These are phyloP conservation scores for Starmerella davenportii DNA, from an alignment of 805 yeast genomes.

Conservation along the genomic window DNA sequence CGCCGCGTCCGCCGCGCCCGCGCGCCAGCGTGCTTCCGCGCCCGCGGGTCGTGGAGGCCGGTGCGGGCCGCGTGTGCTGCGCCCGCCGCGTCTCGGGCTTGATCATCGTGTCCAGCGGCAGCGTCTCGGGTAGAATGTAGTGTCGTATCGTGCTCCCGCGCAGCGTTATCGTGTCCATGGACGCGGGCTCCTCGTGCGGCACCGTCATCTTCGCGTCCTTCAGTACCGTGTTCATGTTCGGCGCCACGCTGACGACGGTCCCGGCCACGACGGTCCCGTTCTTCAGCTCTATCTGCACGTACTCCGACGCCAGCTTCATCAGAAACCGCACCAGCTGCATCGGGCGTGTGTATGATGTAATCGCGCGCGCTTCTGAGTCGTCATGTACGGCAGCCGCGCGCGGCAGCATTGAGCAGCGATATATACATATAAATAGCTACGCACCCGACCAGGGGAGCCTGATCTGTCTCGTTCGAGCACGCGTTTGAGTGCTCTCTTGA, in stretches of 20 bases:
- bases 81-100: slow-evolving; percentile 30
- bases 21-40: slow-evolving; percentile 1
- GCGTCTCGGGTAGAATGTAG: slow-evolving; percentile 66
- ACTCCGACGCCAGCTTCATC: slow-evolving; percentile 70
- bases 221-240: slow-evolving; percentile 74
- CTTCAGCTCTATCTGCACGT: slow-evolving; percentile 78
- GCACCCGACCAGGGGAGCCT: too few species aligned
- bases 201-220: slow-evolving; percentile 66
- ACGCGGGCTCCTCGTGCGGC: slow-evolving; percentile 47
- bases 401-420: too few species aligned
- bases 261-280: slow-evolving; percentile 82
- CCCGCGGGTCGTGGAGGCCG: slow-evolving; percentile 2
- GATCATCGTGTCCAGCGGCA: slow-evolving; percentile 39
- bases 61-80: slow-evolving; percentile 8
- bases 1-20: slow-evolving; percentile 5
- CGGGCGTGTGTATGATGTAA: not conserved
- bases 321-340: slow-evolving; percentile 34
- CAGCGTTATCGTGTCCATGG: slow-evolving; percentile 60
- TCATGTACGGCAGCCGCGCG: too few species aligned
- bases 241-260: slow-evolving; percentile 65
- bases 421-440: too few species aligned
- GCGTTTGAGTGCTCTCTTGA: too few species aligned
- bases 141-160: slow-evolving; percentile 81
- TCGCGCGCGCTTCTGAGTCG: too few species aligned
- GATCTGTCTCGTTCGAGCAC: too few species aligned